phyloP scores from a whole-genome alignment of 2,329 filamentous ascomycete genomes.

The Xylaria sp. region DNA sequence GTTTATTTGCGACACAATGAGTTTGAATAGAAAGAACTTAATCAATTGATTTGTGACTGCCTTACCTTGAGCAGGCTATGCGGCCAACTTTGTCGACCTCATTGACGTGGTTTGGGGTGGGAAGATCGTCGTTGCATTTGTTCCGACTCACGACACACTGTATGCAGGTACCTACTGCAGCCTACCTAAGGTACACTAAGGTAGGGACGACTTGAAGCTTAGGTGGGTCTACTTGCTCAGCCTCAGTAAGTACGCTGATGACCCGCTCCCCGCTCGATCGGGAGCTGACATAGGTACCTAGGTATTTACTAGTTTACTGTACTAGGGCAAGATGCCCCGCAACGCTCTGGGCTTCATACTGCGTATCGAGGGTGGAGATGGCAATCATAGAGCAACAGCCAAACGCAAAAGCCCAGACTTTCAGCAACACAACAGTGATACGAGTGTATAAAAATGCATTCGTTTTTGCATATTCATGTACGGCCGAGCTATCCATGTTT shows the following conservation, averaged over 20 bases:
- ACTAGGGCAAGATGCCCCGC: too few relatives aligned
- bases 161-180: not conserved
- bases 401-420: too few relatives aligned
- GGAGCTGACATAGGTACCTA: too few relatives aligned
- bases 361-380: too few relatives aligned
- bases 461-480: constrained; percentile 2
- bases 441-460: too few relatives aligned
- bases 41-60: not conserved
- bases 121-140: not conserved
- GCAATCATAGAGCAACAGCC: not conserved
- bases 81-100: not conserved
- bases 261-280: too few relatives aligned
- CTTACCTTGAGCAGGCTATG: not conserved
- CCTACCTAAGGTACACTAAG: not conserved
- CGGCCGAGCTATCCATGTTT: not conserved
- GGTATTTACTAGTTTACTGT: too few relatives aligned
- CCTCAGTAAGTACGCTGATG: not conserved
- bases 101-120: not conserved
- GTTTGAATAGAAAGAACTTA: not conserved
- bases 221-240: not conserved
- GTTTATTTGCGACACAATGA: not conserved
- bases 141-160: not conserved
- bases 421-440: too few relatives aligned
- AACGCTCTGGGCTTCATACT: too few relatives aligned
- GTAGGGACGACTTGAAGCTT: not conserved